Evolutionary conservation across 2,329 filamentous ascomycete species (phyloP).

Genomic region (Sporothrix luriei): DNA sequence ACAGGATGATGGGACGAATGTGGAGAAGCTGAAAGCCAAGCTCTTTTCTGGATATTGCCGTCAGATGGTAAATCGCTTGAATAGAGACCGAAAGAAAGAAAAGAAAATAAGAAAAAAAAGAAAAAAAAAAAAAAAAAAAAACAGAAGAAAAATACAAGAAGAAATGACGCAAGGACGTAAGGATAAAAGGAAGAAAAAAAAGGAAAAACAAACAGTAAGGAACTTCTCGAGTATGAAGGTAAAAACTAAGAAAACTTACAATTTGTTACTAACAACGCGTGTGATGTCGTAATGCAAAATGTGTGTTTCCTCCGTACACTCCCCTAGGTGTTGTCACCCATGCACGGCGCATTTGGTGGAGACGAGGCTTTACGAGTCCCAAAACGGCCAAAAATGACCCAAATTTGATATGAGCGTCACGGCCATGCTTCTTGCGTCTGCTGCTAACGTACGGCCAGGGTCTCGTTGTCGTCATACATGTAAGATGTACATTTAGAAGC

Average conservation of each 20-base stretch:
- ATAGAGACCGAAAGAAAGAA: too few relatives aligned
- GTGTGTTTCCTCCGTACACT: not conserved
- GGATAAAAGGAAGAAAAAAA: not conserved
- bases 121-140: not conserved
- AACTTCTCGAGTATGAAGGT: not conserved
- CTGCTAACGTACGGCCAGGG: slow-evolving; percentile 12
- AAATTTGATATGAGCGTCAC: slow-evolving; percentile 2
- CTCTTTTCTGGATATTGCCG: too few relatives aligned
- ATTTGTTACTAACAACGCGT: not conserved
- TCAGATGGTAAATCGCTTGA: too few relatives aligned
- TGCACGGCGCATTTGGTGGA: too few relatives aligned
- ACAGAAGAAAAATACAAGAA: not conserved
- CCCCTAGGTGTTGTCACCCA: too few relatives aligned
- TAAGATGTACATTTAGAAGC: not conserved
- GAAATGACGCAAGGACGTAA: too few relatives aligned
- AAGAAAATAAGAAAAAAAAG: not conserved
- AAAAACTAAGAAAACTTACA: not conserved
- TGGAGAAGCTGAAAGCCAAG: slow-evolving; percentile 14
- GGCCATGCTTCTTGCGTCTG: slow-evolving; percentile 10
- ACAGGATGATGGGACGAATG: not conserved
- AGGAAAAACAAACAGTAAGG: not conserved
- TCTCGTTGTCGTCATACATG: slow-evolving; percentile 21
- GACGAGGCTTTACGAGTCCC: not conserved
- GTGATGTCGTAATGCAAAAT: slow-evolving; percentile 5
- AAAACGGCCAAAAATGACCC: not conserved